Base-by-base conservation (phyloP, 306 rosid species). In the Glycine soja region DNA sequence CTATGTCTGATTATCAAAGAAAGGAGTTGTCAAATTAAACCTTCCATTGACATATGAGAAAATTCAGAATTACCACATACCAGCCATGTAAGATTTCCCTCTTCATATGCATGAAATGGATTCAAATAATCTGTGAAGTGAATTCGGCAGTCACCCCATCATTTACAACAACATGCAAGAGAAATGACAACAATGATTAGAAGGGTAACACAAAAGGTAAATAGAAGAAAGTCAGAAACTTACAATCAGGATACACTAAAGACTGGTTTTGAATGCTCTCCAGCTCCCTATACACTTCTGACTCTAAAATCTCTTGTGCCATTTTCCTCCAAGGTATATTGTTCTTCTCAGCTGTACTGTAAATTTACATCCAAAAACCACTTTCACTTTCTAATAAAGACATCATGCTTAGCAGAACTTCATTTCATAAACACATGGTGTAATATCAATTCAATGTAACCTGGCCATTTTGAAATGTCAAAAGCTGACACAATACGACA, bases 71-170 rank as follows among this genome's bases (percentile, higher is more conserved):
- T 53, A 76, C 24, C 34, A 71, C 88, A 80, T 62, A 89, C 91
- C 85, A 89, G 84, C 94, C 94, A 91, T 80, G 94, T 72, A 82
- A 91, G 94, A 86, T 91, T 86, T 32, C 94, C 94, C 68, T 87
- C 92, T 13, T 91, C 92, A 82, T 91, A 89, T 65, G 92, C 92
- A 84, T 91, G 94, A 63, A 91, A 89, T 42, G 94, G 91, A 76
- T 81, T 86, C 84, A 91, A 83, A 78, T 89, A 91, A 87, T 91
- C 94, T 91, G 91, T 3, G 51, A 3, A 71, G 16, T 18, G 59
- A 78, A 42, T 42, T 42, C 6, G 72, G 59, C 16, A 78, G 18
- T 53, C 69, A 70, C 48, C 51, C 46, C 65, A 72, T 85, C 79
- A 79, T 54, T 72, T 40, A 78, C 18, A 34, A 53, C n/a, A 57